Evolutionary conservation across 345 rosid genomes (phyloP), one percentile per base, ranked within the genome.

Genomic region (Leavenworthia alabamica): DNA sequence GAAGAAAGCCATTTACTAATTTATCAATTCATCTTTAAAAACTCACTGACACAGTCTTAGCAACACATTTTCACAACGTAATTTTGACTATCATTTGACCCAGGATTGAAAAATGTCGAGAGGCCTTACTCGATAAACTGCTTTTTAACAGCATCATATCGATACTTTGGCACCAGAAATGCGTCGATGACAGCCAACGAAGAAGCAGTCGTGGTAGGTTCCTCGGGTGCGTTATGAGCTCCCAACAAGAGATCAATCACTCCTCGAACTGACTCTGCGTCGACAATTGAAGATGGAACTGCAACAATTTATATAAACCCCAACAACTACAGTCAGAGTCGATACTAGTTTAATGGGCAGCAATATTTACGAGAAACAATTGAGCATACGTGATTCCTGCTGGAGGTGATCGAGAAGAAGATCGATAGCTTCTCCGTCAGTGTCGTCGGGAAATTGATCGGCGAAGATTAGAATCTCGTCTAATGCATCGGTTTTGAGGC

Each of bases 341-440:
- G 15, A 27, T 7, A 46, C 5, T 10, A 37, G 31, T 7, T 20
- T 19, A 19, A 43, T 19, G 12, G 10, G 24, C 9, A 40, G 23
- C 4, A 13, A 13, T 15, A 20, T n/a, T 20, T 16, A 32, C 7
- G 9, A 39, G 39, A 62, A 37, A 8, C 3, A 22, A 17, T 4
- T 8, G 4, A 13, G 12, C 28, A 53, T 73, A 79, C 89, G 61
- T 7, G 82, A 64, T 62, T 78, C 81, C 19, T 60, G 78, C 26
- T 63, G 83, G 69, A 89, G 90, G 35, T 85, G 69, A 51, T 92
- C 98, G 46, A 92, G 93, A 52, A 89, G 91, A 62, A 85, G 82
- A 66, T 83, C 88, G 35, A 86, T 67, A 55, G 93, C 88, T 29
- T 89, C 89, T 54, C 82, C 97, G 52, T 82, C 80, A 56, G 80